Base-by-base conservation (phyloP, 306 rosid species). In the Quillaja saponaria region DNA sequence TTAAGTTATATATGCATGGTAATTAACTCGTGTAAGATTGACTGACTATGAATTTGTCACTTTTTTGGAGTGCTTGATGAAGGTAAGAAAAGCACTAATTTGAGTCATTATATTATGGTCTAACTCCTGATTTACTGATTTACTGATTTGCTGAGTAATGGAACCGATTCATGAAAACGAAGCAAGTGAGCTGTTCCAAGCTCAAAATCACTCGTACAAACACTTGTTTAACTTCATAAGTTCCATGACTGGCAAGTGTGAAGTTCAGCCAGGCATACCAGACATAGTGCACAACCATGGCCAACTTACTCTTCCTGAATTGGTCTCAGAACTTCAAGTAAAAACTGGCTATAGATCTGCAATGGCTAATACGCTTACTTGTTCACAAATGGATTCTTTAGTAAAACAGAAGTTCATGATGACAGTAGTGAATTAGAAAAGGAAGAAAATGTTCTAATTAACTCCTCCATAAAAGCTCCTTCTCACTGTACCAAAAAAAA, bases 231-330 rank as follows among this genome's bases (percentile, higher is more conserved):
- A 25, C 50, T 65, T 4, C 64, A 18, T 65, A 0, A 71, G 62
- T 63, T 69, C 74, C 50, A 79, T 79, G 83, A 60, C 76, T 13
- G 56, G 74, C 3, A 66, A 74, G 11, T 55, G 55, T 21, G 71
- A 49, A 1, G 14, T 78, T 44, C 49, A 74, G 61, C 65, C 74
- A 1, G 63, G 67, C 67, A 55, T 78, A 19, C 74, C 77, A 0
- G 74, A 79, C 45, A n/a, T 42, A 18, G 70, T 79, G 35, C 28
- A 74, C 47, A 44, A n/a, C 33, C 64, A 79, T 45, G 71, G 77
- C 21, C 46, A 61, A 44, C 71, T 74, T 13, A 55, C 77, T 28
- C 73, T 78, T 1, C 50, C 71, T 6, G 38, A 74, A 1, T 61
- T 79, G 63, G 63, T 50, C 64, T 49, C 64, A n/a, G 62, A 72